These are phyloP conservation scores for Candida ficus DNA, from an alignment of 805 yeast species.

Conservation along the genomic window DNA sequence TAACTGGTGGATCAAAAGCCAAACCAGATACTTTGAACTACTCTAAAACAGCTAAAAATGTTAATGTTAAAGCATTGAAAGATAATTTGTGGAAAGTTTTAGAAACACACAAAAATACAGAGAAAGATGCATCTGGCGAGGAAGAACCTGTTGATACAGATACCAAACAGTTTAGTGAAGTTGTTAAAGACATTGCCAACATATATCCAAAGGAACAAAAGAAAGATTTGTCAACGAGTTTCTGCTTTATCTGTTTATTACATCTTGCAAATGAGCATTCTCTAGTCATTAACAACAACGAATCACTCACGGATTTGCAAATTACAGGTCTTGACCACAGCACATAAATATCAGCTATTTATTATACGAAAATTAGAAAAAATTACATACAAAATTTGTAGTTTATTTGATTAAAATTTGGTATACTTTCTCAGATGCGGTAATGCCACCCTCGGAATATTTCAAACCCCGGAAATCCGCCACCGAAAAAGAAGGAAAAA, in stretches of 20 bases:
- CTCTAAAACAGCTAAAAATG: constrained; percentile 71
- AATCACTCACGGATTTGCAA: constrained; percentile 16
- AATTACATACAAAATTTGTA: too few species aligned
- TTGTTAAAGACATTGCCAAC: constrained; percentile 43
- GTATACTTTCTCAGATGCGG: too few species aligned
- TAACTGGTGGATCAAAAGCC: constrained; percentile 24
- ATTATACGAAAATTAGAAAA: too few species aligned
- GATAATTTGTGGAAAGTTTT: constrained; percentile 69
- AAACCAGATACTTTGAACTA: constrained; percentile 47
- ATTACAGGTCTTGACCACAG: constrained; percentile 2
- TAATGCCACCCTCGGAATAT: background rate
- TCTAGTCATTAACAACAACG: constrained; percentile 36
- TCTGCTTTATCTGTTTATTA: constrained; percentile 75
- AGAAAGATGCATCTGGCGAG: background rate
- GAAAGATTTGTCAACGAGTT: constrained; percentile 75
- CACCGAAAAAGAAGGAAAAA: constrained; percentile 1
- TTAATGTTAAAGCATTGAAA: constrained; percentile 69
- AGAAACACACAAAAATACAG: constrained; percentile 12
- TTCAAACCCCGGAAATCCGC: constrained; percentile 4
- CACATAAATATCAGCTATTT: background rate
- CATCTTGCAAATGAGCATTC: constrained; percentile 89
- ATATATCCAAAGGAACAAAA: constrained; percentile 52
- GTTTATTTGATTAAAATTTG: too few species aligned
- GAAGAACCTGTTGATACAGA: constrained; percentile 1
- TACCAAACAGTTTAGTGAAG: constrained; percentile 33